Base-by-base conservation (phyloP, 2,329 filamentous ascomycete species). In the Fusarium piperis region DNA sequence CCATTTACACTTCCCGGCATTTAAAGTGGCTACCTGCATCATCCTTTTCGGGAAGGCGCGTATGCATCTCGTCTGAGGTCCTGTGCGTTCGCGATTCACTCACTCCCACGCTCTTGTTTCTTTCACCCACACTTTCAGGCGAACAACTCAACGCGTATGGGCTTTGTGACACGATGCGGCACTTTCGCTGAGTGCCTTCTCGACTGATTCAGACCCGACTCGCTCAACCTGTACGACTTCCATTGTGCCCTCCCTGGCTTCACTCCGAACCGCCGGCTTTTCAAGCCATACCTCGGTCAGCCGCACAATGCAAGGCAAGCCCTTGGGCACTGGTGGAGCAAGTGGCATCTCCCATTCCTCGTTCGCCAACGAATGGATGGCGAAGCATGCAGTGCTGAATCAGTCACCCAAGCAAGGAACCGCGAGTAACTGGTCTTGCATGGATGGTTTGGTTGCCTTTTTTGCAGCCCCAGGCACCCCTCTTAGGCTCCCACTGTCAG, bases 391-490 rank as follows among this genome's bases (percentile, higher is more conserved):
- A 57, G 48, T 55, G 53, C 48, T 65, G 62, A 62, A 68, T 66
- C 56, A 62, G 46, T 59, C 62, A 35, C 18, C 18, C 38, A 36
- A 61, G 48, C 39, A 23, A 44, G 39, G 36, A 56, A 26, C 44
- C 36, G 16, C 13, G 33, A 30, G 48, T 18, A 58, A 38, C 13
- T 33, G 39, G 51, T 39, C 52, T 58, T 56, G 53, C 57, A 68
- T 64, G 65, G 35, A 69, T 74, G 63, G 16, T 30, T 64, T 59
- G 64, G 64, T 64, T 72, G 69, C 69, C 74, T 75, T 64, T 64
- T 28, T 61, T 67, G 57, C 62, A 51, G 38, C 59, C 52, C 46
- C 23, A 71, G 70, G 52, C 62, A 62, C 56, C 63, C 46, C 26
- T 57, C 48, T 61, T 53, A 69, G 56, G 65, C 57, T 62, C 56